Percentiles rank a stretch among this genome's conserved stretches.
These are phyloP conservation scores for Beverwykella pulmonaria DNA, from an alignment of 495 filamentous ascomycete genomes.

Conservation along the genomic window DNA sequence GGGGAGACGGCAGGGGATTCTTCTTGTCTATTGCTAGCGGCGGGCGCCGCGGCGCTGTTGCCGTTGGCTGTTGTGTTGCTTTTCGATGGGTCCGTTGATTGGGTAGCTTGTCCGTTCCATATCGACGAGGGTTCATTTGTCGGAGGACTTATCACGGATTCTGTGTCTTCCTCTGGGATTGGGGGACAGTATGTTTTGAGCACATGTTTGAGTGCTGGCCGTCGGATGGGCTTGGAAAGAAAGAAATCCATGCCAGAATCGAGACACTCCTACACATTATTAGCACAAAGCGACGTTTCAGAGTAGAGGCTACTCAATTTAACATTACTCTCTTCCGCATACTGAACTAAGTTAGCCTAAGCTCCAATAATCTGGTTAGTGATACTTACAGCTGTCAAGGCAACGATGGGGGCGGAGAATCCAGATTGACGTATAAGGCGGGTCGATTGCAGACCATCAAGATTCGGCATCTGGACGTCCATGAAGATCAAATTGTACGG, in stretches of 20 bases:
- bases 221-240: conserved; percentile 75
- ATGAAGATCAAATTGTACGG: conserved; percentile 88
- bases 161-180: conserved; percentile 52
- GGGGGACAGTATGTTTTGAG: conserved; percentile 67
- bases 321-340: conserved; percentile 37
- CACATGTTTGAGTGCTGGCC: conserved; percentile 82
- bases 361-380: neutral
- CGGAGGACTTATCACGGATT: conserved; percentile 4
- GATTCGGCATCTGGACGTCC: conserved; percentile 92
- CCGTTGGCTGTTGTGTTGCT: conserved; percentile 1
- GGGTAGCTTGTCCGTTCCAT: neutral
- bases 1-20: conserved; percentile 32
- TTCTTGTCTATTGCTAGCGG: conserved; percentile 1
- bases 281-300: too few relatives aligned
- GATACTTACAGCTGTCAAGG: conserved; percentile 66
- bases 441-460: conserved; percentile 86
- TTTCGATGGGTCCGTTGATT: neutral
- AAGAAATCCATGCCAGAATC: conserved; percentile 56
- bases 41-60: neutral
- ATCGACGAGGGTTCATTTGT: conserved; percentile 8
- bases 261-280: conserved; percentile 38
- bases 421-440: conserved; percentile 85
- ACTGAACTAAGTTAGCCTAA: conserved; percentile 48
- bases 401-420: conserved; percentile 87
- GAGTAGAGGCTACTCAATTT: too few relatives aligned